Percentiles rank a stretch among this genome's conserved stretches.
These are phyloP conservation scores for Cymbopogon citratus DNA, from an alignment of 176 grass and related monocot genomes.

Conservation along the genomic window DNA sequence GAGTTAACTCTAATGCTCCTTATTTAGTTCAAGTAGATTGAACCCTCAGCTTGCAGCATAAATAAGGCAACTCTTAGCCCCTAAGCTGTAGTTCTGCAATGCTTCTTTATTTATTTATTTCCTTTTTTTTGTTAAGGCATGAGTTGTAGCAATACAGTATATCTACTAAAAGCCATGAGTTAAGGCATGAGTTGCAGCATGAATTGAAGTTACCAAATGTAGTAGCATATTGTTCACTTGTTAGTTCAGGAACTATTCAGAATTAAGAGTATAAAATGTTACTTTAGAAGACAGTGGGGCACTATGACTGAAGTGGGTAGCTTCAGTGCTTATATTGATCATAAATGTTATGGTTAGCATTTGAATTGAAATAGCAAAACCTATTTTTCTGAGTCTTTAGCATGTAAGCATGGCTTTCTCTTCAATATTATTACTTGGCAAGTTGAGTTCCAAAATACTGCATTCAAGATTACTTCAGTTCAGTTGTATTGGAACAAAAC, in stretches of 20 bases:
- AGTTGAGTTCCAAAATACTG: background rate
- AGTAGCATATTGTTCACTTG: background rate
- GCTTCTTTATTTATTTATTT: background rate
- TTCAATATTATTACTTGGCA: background rate
- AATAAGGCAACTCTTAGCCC: background rate
- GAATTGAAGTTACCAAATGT: background rate
- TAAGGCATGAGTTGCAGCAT: background rate
- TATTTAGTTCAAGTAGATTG: background rate
- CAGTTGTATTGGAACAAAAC: background rate
- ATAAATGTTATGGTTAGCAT: background rate
- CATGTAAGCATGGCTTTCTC: background rate
- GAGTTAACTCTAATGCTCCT: background rate
- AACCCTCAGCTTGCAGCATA: background rate
- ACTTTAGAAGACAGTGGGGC: background rate
- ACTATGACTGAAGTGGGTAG: background rate
- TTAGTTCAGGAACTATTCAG: background rate
- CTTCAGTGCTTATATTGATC: background rate
- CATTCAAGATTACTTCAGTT: background rate
- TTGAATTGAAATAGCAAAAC: background rate
- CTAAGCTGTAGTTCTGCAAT: background rate
- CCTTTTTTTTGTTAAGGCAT: background rate
- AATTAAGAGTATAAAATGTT: background rate
- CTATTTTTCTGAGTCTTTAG: slow-evolving; percentile 1
- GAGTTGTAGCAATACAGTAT: background rate
- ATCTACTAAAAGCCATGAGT: background rate